Evolutionary conservation across 2,329 filamentous ascomycete species (phyloP).

Genomic region (Cladorrhinum sp.): DNA sequence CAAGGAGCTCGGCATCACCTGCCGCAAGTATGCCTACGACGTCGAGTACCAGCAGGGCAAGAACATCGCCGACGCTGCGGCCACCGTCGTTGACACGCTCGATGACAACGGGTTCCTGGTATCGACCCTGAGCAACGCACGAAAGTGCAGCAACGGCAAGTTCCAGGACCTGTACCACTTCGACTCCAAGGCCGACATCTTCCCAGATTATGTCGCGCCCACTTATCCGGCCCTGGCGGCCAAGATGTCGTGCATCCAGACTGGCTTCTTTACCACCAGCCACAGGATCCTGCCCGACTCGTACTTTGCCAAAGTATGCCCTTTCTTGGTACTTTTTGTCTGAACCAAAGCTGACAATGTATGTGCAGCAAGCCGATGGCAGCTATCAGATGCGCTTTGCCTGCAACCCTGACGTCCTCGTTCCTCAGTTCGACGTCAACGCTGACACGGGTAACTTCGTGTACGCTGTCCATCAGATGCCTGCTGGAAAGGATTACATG

Average conservation of each 20-base stretch:
- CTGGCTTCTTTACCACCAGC: constrained; percentile 48
- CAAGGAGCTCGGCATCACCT: constrained; percentile 38
- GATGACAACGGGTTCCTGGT: constrained; percentile 48
- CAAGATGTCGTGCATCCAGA: constrained; percentile 52
- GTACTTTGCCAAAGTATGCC: constrained; percentile 45
- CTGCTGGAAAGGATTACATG: constrained; percentile 47
- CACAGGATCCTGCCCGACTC: constrained; percentile 44
- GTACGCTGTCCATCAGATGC: constrained; percentile 49
- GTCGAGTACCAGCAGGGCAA: constrained; percentile 50
- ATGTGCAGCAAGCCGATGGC: constrained; percentile 36
- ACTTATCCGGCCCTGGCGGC: constrained; percentile 42
- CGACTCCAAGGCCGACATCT: constrained; percentile 51
- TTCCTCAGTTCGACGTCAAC: constrained; percentile 47
- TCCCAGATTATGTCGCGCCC: constrained; percentile 43
- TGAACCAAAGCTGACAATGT: neutral
- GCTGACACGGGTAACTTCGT: constrained; percentile 46
- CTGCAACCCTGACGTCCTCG: constrained; percentile 35
- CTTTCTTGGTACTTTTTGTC: neutral
- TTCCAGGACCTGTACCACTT: constrained; percentile 51
- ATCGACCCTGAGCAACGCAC: constrained; percentile 50
- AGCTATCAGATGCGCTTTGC: constrained; percentile 48
- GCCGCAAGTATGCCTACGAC: constrained; percentile 44
- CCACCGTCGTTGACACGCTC: constrained; percentile 38
- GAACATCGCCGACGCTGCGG: constrained; percentile 55
- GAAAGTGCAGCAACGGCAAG: constrained; percentile 43